Base-by-base conservation (phyloP, 2,329 filamentous ascomycete genomes). In the Ambrosiella xylebori region DNA sequence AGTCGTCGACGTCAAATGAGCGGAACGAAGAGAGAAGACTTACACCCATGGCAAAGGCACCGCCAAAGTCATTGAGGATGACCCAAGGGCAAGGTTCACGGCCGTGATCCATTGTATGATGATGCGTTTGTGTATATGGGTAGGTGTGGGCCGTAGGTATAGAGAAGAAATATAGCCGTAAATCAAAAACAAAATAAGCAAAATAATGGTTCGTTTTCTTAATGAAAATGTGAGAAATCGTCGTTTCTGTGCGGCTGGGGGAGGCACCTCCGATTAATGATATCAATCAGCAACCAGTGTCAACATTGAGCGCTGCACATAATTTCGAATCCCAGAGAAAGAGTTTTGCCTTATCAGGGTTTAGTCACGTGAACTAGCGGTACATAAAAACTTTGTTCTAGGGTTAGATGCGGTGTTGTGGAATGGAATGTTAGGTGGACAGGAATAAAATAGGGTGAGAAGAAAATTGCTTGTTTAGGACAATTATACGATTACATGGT, bases 81-180 rank as follows among this genome's bases (percentile, higher is more conserved):
- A 97, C 90, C 84, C 85, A 97, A 59, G 93, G 93, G 74, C 93
- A 97, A 62, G 93, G 93, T 73, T 97, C 93, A 75, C 93, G 81
- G 63, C 87, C 86, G 78, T 97, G 93, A 82, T 98, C 91, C 86
- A 95, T 93, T 57, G 64, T 63, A 54, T 45, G 15, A 41, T 7
- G 38, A 53, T 35, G 13, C 13, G 35, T 19, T 9, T 47, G 17
- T 58, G 35, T 60, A 56, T 37, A 35, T 38, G 19, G 44, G n/a
- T 54, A 38, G 17, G n/a, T 36, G 38, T 47, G 9, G 15, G 39
- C 38, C 7, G 35, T 45, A 56, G 41, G 44, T n/a, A 27, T 41
- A 57, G n/a, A 37, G 53, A 51, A 36, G 45, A 15, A 56, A 36
- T 15, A 53, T 37, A 53, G n/a, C 36, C 13, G 13, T 39, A 39